Evolutionary conservation across 306 rosid species (phyloP).

Genomic region (Vigna trinervia): DNA sequence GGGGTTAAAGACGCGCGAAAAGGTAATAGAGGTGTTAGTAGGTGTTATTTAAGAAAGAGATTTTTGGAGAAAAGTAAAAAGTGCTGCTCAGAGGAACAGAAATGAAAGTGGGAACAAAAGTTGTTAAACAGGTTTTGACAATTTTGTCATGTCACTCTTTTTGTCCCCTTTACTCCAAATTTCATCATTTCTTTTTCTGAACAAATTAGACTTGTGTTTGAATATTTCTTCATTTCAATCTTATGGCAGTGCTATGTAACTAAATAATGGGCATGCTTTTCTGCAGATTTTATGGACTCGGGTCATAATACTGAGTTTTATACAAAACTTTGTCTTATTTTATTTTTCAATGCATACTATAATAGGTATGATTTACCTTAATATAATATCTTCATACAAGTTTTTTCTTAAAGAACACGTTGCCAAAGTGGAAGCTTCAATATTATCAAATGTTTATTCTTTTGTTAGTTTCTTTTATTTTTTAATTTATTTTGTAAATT

Average conservation of each 20-base stretch:
- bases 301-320: constrained; percentile 29
- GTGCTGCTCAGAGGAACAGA: constrained; percentile 29
- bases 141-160: constrained; percentile 57
- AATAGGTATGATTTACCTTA: background rate
- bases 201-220: constrained; percentile 5
- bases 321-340: constrained; percentile 12
- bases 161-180: constrained; percentile 51
- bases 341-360: background rate
- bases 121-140: constrained; percentile 57
- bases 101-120: constrained; percentile 55
- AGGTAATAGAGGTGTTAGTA: constrained; percentile 7
- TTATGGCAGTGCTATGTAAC: background rate
- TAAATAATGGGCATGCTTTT: constrained; percentile 37
- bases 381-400: background rate
- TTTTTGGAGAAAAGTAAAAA: constrained; percentile 55
- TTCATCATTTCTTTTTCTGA: constrained; percentile 36
- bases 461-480: background rate
- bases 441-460: background rate
- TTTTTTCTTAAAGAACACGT: background rate
- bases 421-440: background rate
- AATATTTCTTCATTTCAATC: constrained; percentile 23
- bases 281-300: constrained; percentile 42
- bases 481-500: background rate
- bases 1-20: constrained; percentile 49
- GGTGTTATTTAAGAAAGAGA: constrained; percentile 31